A percentile compares a stretch with the other conserved stretches of the same genome.
phyloP scores from a whole-genome alignment of 345 rosid species.

The Streptanthus diversifolius region DNA sequence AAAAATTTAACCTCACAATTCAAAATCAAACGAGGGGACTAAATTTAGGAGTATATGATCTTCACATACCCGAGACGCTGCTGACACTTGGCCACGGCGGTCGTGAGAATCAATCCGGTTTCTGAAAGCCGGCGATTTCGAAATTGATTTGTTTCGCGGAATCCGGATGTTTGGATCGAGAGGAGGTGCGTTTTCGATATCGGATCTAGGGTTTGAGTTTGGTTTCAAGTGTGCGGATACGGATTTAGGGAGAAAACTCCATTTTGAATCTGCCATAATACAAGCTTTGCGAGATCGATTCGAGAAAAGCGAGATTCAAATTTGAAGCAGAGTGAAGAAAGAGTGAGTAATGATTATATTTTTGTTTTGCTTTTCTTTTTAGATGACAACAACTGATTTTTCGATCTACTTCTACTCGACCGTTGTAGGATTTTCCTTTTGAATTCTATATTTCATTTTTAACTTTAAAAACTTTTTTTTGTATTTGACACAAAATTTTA shows the following conservation, averaged over 20 bases:
- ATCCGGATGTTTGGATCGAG: conserved; percentile 51
- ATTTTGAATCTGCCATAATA: conserved; percentile 43
- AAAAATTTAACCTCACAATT: background rate
- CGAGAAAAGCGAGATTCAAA: conserved; percentile 12
- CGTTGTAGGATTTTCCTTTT: conserved; percentile 21
- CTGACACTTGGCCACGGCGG: background rate
- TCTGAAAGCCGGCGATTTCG: conserved; percentile 30
- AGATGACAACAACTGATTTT: conserved; percentile 12
- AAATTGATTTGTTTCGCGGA: background rate
- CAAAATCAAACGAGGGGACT: background rate
- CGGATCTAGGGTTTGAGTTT: conserved; percentile 29
- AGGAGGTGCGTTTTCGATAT: conserved; percentile 66
- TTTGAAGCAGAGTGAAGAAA: conserved; percentile 16
- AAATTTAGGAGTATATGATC: background rate
- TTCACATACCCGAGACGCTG: conserved; percentile 26
- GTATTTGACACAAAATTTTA: no score
- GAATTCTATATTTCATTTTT: conserved; percentile 3
- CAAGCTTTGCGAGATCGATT: background rate
- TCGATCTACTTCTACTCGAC: conserved; percentile 27
- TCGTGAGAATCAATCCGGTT: conserved; percentile 6
- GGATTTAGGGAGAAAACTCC: conserved; percentile 70
- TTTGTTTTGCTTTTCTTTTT: background rate
- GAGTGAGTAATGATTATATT: background rate
- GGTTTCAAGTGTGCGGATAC: conserved; percentile 47
- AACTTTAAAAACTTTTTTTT: background rate